Percentiles rank a stretch among this genome's conserved stretches.
Evolutionary conservation across 768 basidiomycete genomes (phyloP).

Genomic region (Lactarius hengduanensis): DNA sequence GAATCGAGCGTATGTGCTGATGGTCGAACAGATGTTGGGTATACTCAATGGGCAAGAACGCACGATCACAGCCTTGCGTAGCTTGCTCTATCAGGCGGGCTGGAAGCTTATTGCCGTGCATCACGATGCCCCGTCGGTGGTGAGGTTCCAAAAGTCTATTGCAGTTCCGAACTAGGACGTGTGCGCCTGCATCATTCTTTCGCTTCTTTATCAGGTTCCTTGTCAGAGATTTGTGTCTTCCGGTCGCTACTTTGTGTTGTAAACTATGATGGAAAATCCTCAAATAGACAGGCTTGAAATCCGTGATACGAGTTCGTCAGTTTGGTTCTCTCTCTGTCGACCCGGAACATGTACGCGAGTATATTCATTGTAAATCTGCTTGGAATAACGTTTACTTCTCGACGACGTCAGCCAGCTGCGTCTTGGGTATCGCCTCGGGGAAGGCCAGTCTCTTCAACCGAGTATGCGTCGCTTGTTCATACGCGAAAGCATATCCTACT

Average conservation of each 20-base stretch:
- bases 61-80: not conserved
- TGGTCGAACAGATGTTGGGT: not conserved
- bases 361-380: not conserved
- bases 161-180: not conserved
- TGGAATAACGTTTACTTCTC: not conserved
- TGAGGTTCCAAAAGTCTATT: not conserved
- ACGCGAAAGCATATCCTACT: slow-evolving; percentile 34
- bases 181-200: no score
- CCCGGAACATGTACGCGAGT: not conserved
- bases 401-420: slow-evolving; percentile 31
- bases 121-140: not conserved
- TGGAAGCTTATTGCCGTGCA: not conserved
- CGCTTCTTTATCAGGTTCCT: no score
- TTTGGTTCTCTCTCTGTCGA: not conserved
- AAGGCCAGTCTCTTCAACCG: slow-evolving; percentile 29
- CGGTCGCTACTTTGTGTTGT: no score
- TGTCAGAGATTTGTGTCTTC: no score
- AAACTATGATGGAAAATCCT: no score
- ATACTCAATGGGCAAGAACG: not conserved
- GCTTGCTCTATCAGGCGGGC: not conserved
- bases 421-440: slow-evolving; percentile 32
- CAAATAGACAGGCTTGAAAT: not conserved
- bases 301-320: not conserved
- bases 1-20: not conserved
- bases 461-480: slow-evolving; percentile 34